Evolutionary conservation across 306 rosid genomes (phyloP).

Genomic region (Inga oerstediana): DNA sequence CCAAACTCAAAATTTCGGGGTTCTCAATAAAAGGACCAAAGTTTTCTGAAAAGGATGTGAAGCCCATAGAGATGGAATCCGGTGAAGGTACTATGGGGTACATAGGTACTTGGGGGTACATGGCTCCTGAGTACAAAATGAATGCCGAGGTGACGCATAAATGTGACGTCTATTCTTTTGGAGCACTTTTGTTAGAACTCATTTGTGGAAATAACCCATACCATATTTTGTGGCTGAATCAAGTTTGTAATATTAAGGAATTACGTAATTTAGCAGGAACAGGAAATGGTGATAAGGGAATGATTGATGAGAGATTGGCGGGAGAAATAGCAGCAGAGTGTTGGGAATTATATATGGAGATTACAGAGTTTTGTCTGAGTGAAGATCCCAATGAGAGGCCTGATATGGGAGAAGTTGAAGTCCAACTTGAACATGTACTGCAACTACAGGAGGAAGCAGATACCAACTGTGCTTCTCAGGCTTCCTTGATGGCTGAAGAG

Average conservation of each 20-base stretch:
- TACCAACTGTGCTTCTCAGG: not conserved
- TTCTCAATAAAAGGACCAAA: not conserved
- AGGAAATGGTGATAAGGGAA: not conserved
- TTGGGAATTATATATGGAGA: too few relatives aligned
- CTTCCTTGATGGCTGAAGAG: too few relatives aligned
- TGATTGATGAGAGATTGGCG: not conserved
- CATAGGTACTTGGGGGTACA: conserved; percentile 19
- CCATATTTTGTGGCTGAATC: too few relatives aligned
- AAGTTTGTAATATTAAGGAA: too few relatives aligned
- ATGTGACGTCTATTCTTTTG: conserved; percentile 38
- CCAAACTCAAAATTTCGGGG: not conserved
- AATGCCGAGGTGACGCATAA: conserved; percentile 2
- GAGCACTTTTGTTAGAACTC: conserved; percentile 33
- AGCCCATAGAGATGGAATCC: not conserved
- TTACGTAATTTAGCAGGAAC: not conserved
- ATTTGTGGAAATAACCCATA: not conserved
- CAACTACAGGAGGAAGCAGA: not conserved
- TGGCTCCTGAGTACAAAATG: conserved; percentile 34
- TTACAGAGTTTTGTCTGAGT: not conserved
- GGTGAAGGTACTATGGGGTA: too few relatives aligned
- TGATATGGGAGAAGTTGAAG: not conserved
- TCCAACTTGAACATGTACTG: not conserved
- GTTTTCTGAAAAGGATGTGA: not conserved
- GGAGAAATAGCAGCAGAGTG: not conserved
- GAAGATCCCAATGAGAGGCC: not conserved